A percentile compares a stretch with the other conserved stretches of the same genome.
Conservation (phyloP, 257 asterid species). For the Solanum lycopersicoides region DNA sequence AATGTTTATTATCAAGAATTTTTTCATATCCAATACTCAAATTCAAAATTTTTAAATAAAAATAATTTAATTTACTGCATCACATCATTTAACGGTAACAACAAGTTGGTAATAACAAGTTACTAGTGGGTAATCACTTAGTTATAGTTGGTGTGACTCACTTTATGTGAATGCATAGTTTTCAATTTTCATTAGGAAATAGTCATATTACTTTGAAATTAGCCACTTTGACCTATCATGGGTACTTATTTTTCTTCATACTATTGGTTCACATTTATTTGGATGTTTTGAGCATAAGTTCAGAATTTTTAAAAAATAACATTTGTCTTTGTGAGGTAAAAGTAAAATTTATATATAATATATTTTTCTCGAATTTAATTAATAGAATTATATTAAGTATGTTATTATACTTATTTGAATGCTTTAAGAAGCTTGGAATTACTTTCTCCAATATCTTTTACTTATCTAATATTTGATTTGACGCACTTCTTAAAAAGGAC, state of each 20-base stretch:
- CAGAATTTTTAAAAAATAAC: too few species aligned
- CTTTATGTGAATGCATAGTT: not conserved
- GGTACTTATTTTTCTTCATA: not conserved
- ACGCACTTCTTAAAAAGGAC: not conserved
- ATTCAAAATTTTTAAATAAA: rapidly evolving
- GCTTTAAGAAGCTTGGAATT: not conserved
- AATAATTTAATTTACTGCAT: not conserved
- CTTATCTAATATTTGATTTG: not conserved
- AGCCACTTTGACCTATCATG: not conserved
- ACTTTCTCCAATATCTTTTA: not conserved
- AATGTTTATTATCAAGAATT: rapidly evolving
- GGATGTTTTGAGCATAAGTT: too few species aligned
- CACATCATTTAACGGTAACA: not conserved
- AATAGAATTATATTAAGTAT: too few species aligned
- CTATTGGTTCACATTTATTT: too few species aligned
- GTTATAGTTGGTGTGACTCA: not conserved
- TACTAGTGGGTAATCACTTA: not conserved
- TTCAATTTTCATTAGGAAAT: not conserved
- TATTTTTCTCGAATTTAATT: too few species aligned
- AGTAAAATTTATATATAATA: too few species aligned
- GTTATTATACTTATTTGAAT: not conserved
- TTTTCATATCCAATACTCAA: not conserved
- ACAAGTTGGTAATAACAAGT: not conserved
- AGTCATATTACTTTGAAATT: not conserved
- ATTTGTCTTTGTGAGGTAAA: too few species aligned